Percentiles rank a stretch among this genome's conserved stretches.
Evolutionary conservation across 768 basidiomycete species (phyloP).

Genomic region (Tylopilus rubrobrunneus): DNA sequence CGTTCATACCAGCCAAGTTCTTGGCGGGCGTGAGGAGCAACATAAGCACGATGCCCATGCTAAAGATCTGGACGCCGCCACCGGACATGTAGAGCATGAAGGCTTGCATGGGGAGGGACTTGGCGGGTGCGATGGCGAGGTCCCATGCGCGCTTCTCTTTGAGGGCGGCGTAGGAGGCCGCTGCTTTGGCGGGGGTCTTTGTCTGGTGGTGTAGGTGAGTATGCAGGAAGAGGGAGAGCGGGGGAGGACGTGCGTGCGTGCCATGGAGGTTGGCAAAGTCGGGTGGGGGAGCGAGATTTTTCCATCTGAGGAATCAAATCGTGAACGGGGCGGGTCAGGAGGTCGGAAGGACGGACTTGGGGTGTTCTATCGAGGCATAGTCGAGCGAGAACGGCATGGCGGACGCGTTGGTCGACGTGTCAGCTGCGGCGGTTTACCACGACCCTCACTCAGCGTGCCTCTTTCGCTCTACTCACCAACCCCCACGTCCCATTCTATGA

Average conservation of each 20-base stretch:
- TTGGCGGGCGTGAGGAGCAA: constrained; percentile 83
- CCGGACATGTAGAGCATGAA: constrained; percentile 99
- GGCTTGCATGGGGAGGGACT: constrained; percentile 92
- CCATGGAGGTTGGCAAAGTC: constrained; percentile 54
- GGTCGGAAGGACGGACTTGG: constrained; percentile 15
- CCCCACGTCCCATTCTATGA: too few relatives aligned
- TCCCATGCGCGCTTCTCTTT: constrained; percentile 86
- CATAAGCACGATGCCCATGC: constrained; percentile 96
- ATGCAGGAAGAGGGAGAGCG: not conserved
- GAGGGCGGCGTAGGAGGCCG: constrained; percentile 55
- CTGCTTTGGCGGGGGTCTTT: constrained; percentile 36
- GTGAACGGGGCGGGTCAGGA: not conserved
- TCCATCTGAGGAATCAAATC: constrained; percentile 43
- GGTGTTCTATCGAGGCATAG: constrained; percentile 30
- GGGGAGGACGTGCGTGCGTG: constrained; percentile 16
- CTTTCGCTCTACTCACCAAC: too few relatives aligned
- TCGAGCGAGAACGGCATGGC: constrained; percentile 29
- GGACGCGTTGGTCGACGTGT: not conserved
- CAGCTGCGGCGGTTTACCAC: too few relatives aligned
- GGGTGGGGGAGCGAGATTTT: constrained; percentile 60
- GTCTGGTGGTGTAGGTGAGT: constrained; percentile 32
- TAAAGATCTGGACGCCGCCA: constrained; percentile 92
- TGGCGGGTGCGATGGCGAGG: constrained; percentile 77
- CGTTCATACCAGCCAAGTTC: constrained; percentile 74
- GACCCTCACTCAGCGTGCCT: too few relatives aligned